Evolutionary conservation across 495 filamentous ascomycete species (phyloP), one percentile per base, ranked within the genome.

Genomic region (Xeromyces bisporus): DNA sequence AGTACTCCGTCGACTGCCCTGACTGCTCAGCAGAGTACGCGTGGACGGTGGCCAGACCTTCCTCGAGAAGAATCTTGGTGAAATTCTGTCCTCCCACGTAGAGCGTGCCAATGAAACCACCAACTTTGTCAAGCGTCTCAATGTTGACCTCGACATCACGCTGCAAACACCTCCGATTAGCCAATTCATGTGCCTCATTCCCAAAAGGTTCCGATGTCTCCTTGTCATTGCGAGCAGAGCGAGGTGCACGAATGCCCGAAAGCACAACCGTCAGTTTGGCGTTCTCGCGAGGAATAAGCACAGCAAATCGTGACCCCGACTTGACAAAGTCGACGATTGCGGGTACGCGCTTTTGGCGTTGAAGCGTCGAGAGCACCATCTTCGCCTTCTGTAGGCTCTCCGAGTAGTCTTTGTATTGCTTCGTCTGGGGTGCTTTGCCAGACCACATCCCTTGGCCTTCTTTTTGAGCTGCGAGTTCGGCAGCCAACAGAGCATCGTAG

Each of bases 281-380:
- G 43, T 83, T 82, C 49, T 96, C 91, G 14, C 85, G 75, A 16
- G 91, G 91, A 21, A 99, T 71, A 3, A 99, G 64, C 26, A 99
- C 66, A 17, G 80, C 89, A 55, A 99, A 99, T 32, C 91, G 75
- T 15, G 86, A 92, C 18, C 80, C 91, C 9, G 82, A 83, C 57
- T 93, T 93, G 61, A 93, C 89, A 47, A 84, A 99, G 49, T 99
- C 91, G 26, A 99, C 87, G 39, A 99, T 58, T 6, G 79, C 91
- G 2, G 91, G 84, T n/a, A 94, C 77, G 40, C 77, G 83, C 56
- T 80, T 83, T 54, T 92, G 85, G 11, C 87, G 73, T 34, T 83
- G 75, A 11, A 99, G 68, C 18, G 80, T 71, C 3, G 83, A 79
- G 14, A 92, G 63, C 46, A 89, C 82, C 25, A 89, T 74, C 67